phyloP scores from a whole-genome alignment of 495 filamentous ascomycete genomes.

The Tuber brumale region DNA sequence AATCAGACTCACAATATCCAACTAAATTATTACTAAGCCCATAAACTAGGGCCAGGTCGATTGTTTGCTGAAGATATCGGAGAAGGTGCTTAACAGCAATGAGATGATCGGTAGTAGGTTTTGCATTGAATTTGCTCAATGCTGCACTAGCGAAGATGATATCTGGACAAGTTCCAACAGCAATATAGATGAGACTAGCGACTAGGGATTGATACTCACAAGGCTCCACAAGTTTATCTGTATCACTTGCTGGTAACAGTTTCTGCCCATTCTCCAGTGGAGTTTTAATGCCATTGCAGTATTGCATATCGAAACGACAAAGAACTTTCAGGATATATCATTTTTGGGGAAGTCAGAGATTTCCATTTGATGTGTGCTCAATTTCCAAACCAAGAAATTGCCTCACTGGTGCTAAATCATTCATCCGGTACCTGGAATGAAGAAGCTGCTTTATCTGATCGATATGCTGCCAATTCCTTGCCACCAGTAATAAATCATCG shows the following conservation, averaged over 20 bases:
- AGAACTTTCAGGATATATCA: not conserved
- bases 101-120: slow-evolving; percentile 8
- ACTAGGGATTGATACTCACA: slow-evolving; percentile 28
- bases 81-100: slow-evolving; percentile 19
- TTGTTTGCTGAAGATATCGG: slow-evolving; percentile 23
- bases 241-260: not conserved
- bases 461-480: too few relatives aligned
- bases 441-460: not conserved
- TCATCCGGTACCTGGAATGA: slow-evolving; percentile 9
- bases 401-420: not conserved
- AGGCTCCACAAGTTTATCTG: not conserved
- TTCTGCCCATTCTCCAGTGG: not conserved
- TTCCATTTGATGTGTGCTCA: not conserved
- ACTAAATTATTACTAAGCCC: not conserved
- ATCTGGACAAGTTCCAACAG: slow-evolving; percentile 35
- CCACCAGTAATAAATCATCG: slow-evolving; percentile 18
- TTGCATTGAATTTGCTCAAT: slow-evolving; percentile 7
- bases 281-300: not conserved
- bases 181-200: slow-evolving; percentile 38
- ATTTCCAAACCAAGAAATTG: slow-evolving; percentile 7
- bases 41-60: not conserved
- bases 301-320: not conserved
- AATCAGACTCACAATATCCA: slow-evolving; percentile 19
- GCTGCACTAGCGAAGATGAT: slow-evolving; percentile 25
- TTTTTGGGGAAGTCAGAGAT: not conserved